Conservation (phyloP, 108 stramenopile species). For the Aurantiochytrium sp. region DNA sequence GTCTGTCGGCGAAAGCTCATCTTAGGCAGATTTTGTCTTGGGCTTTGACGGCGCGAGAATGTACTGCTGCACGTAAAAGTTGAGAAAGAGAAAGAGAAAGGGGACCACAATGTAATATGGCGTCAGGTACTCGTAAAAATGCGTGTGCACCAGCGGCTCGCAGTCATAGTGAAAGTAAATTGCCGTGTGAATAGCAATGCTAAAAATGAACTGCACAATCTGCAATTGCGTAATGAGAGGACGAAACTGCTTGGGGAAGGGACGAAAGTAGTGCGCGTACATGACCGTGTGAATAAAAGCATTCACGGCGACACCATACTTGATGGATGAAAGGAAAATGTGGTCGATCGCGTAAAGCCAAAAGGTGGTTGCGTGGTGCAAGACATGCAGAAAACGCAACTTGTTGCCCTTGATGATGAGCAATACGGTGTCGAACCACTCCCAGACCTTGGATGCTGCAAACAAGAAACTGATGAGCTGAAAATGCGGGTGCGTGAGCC, state of each 20-base stretch:
- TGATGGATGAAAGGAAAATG: background rate
- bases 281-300: background rate
- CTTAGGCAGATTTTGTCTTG: background rate
- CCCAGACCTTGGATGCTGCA: background rate
- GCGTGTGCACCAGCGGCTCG: background rate
- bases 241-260: background rate
- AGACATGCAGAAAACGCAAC: background rate
- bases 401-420: slow-evolving; percentile 6
- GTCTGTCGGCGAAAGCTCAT: background rate
- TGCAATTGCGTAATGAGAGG: background rate
- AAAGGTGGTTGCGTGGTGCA: slow-evolving; percentile 10
- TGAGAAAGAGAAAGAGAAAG: background rate
- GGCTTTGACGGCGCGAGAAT: background rate
- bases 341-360: slow-evolving; percentile 17
- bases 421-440: slow-evolving; percentile 1
- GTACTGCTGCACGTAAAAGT: slow-evolving; percentile 2
- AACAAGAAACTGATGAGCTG: background rate
- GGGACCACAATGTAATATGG: background rate
- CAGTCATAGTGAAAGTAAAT: background rate
- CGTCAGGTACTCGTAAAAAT: background rate
- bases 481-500: background rate
- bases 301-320: background rate
- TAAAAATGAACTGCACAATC: slow-evolving; percentile 4
- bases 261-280: background rate
- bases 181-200: background rate